phyloP scores from a whole-genome alignment of 345 rosid species.

The Corchorus capsularis region DNA sequence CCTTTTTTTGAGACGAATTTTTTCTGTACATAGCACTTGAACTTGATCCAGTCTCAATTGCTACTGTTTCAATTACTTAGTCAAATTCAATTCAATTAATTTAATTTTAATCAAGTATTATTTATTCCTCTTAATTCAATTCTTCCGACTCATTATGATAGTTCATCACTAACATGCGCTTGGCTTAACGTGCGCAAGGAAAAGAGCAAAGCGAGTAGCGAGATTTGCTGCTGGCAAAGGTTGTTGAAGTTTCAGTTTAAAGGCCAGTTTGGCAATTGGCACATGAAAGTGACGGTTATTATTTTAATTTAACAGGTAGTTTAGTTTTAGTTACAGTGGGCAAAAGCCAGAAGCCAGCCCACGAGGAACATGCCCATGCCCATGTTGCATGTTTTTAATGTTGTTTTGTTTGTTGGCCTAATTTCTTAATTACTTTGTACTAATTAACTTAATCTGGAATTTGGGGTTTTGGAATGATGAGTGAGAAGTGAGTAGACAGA shows the following conservation, averaged over 20 bases:
- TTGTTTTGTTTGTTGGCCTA: neutral
- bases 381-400: neutral
- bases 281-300: neutral
- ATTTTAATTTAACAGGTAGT: constrained; percentile 2
- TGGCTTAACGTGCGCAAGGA: neutral
- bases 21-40: constrained; percentile 25
- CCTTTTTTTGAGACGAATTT: neutral
- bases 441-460: neutral
- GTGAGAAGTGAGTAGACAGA: no score
- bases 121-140: neutral
- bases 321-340: neutral
- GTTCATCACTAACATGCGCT: neutral
- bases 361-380: neutral
- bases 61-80: neutral
- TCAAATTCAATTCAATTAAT: constrained; percentile 24
- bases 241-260: neutral
- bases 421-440: no score
- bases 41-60: constrained; percentile 9
- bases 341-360: neutral
- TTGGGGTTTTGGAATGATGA: neutral
- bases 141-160: neutral
- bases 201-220: no score
- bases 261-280: no score
- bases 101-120: neutral
- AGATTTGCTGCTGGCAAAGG: neutral